phyloP scores from a whole-genome alignment of 441 rosid genomes.

The Rhodomyrtus psidioides region DNA sequence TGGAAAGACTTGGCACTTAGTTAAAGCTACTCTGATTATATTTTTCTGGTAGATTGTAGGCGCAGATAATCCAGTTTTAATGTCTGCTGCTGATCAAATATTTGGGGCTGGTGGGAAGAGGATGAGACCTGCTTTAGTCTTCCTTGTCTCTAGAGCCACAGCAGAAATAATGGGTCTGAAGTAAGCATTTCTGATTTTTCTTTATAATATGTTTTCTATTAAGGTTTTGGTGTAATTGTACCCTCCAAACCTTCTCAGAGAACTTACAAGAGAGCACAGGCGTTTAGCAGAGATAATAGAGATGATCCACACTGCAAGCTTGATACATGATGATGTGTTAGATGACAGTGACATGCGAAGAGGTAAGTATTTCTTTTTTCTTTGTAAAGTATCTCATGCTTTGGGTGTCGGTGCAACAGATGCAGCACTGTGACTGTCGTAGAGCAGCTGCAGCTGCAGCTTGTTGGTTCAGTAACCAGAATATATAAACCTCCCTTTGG shows the following conservation, averaged over 20 bases:
- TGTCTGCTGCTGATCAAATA: conserved; percentile 94
- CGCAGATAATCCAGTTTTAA: conserved; percentile 87
- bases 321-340: conserved; percentile 89
- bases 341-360: conserved; percentile 91
- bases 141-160: conserved; percentile 88
- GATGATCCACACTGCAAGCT: conserved; percentile 97
- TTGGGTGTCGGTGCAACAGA: not conserved
- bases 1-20: not conserved
- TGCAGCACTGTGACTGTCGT: not conserved
- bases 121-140: conserved; percentile 93
- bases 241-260: conserved; percentile 29
- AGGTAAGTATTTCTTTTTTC: conserved; percentile 31
- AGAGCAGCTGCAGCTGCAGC: not conserved
- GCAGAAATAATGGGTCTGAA: conserved; percentile 64
- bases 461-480: not conserved
- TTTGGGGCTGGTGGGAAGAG: conserved; percentile 98
- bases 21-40: not conserved
- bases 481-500: not conserved
- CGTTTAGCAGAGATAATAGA: conserved; percentile 95
- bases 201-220: not conserved
- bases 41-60: conserved; percentile 69
- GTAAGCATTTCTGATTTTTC: conserved; percentile 26
- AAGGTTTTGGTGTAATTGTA: not conserved
- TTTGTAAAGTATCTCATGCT: not conserved
- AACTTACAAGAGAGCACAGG: conserved; percentile 63